These are phyloP conservation scores for Tricholoma hemisulphureum DNA, from an alignment of 768 basidiomycete genomes.

Conservation along the genomic window DNA sequence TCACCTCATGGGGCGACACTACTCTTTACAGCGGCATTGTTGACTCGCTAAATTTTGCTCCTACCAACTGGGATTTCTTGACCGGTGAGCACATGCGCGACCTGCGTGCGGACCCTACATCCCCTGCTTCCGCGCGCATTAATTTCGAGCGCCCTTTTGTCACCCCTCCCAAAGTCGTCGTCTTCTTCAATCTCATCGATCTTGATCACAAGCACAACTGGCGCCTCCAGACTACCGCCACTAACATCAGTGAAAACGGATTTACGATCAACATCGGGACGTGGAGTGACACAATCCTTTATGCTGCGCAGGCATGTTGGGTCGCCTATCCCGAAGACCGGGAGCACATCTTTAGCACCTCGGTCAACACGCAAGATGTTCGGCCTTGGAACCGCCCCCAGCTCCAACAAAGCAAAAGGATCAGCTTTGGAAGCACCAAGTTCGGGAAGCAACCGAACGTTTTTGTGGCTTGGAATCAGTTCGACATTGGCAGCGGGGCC, in stretches of 20 bases:
- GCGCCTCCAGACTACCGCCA: neutral
- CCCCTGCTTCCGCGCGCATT: neutral
- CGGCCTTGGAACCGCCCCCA: neutral
- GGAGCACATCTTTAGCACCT: slow-evolving; percentile 1
- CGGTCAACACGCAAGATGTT: neutral
- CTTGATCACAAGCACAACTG: neutral
- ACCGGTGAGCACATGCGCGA: neutral
- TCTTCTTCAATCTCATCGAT: neutral
- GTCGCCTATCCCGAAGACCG: slow-evolving; percentile 4
- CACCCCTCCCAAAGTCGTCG: neutral
- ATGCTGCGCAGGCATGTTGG: slow-evolving; percentile 1
- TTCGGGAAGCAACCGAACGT: slow-evolving; percentile 3
- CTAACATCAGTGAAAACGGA: slow-evolving; percentile 3
- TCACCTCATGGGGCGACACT: neutral
- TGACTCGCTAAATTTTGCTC: neutral
- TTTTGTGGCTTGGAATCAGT: slow-evolving; percentile 1
- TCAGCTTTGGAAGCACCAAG: neutral
- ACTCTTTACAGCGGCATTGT: neutral
- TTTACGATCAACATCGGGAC: slow-evolving; percentile 6
- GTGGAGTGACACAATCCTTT: slow-evolving; percentile 1
- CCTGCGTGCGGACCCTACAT: neutral
- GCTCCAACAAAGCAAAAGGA: neutral
- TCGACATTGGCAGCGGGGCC: neutral
- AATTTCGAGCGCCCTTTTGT: neutral
- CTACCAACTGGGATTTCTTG: neutral